Percentiles rank a stretch among this genome's conserved stretches.
Evolutionary conservation across 208 protist species (phyloP).

Genomic region (Endotrypanum monterogeii): DNA sequence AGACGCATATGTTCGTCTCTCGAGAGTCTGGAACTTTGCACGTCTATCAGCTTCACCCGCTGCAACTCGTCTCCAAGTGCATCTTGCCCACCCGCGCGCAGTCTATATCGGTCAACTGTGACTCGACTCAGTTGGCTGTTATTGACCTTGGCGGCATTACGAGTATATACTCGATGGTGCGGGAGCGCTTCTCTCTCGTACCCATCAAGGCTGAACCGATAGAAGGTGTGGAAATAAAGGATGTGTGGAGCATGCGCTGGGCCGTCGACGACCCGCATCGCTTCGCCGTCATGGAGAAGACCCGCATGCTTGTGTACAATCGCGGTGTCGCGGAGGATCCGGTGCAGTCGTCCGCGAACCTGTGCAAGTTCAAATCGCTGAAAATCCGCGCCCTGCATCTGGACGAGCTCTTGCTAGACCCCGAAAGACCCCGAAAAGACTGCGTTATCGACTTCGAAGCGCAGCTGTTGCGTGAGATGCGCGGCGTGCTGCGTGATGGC

Average conservation of each 20-base stretch:
- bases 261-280: conserved; percentile 92
- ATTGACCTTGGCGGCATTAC: conserved; percentile 93
- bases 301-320: conserved; percentile 94
- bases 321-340: conserved; percentile 91
- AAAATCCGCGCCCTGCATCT: conserved; percentile 90
- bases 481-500: conserved; percentile 55
- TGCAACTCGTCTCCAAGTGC: conserved; percentile 83
- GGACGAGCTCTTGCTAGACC: conserved; percentile 94
- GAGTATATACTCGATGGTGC: conserved; percentile 62
- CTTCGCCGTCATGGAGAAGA: conserved; percentile 96
- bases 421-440: conserved; percentile 89
- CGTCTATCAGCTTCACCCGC: conserved; percentile 84
- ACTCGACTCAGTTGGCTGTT: conserved; percentile 86
- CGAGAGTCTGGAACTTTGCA: conserved; percentile 92
- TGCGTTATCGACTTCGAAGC: conserved; percentile 91
- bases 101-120: conserved; percentile 90
- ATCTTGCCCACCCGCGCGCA: conserved; percentile 80
- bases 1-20: conserved; percentile 81
- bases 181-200: conserved; percentile 57
- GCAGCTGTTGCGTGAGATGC: conserved; percentile 87
- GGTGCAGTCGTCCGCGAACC: conserved; percentile 82
- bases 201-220: conserved; percentile 60
- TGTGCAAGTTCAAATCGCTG: conserved; percentile 94
- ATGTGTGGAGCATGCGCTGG: conserved; percentile 96
- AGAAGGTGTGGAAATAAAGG: conserved; percentile 91